Evolutionary conservation across 2,329 filamentous ascomycete genomes (phyloP).

Genomic region (Didymella arachidicola): DNA sequence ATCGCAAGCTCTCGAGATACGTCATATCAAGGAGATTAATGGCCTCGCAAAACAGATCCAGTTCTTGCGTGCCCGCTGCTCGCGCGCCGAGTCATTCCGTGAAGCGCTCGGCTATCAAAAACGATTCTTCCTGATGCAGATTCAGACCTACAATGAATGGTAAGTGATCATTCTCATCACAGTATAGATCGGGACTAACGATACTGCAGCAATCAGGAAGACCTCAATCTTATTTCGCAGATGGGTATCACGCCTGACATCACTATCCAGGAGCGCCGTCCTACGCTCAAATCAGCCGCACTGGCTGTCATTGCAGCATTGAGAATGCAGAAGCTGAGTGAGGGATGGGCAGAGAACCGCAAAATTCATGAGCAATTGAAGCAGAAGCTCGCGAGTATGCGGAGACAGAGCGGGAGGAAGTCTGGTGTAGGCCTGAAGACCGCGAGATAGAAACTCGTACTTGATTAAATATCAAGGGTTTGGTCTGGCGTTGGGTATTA

Average conservation of each 20-base stretch:
- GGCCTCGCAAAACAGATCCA: conserved; percentile 89
- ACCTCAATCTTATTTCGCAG: conserved; percentile 82
- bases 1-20: conserved; percentile 70
- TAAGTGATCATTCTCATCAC: conserved; percentile 61
- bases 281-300: conserved; percentile 58
- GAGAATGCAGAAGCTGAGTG: conserved; percentile 59
- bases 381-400: conserved; percentile 58
- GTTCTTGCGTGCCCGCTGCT: conserved; percentile 83
- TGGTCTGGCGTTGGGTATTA: conserved; percentile 26
- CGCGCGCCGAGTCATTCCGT: conserved; percentile 81
- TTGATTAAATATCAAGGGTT: conserved; percentile 29
- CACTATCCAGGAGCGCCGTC: conserved; percentile 55
- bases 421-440: conserved; percentile 28
- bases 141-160: conserved; percentile 89
- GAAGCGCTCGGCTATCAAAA: conserved; percentile 86
- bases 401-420: conserved; percentile 34
- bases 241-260: conserved; percentile 73
- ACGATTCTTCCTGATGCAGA: conserved; percentile 78
- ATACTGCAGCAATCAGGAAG: conserved; percentile 82
- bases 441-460: conserved; percentile 23
- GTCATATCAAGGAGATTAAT: conserved; percentile 77
- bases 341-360: conserved; percentile 60
- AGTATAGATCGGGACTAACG: conserved; percentile 25
- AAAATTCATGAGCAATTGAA: conserved; percentile 58
- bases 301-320: conserved; percentile 59